Conservation (phyloP, 345 rosid species). For the Cochlearia excelsa region DNA sequence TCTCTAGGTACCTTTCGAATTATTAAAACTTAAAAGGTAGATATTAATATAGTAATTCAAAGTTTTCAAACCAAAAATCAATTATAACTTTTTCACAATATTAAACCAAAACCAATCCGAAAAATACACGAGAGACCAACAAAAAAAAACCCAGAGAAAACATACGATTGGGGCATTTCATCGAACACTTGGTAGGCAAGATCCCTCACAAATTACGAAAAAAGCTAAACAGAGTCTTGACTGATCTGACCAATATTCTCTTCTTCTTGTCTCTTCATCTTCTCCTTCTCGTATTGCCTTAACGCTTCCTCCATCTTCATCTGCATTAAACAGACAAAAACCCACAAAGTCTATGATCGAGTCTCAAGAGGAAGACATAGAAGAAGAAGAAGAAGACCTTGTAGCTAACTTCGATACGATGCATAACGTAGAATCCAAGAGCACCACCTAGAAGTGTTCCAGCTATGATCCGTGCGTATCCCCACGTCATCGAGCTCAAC, state of each 20-base stretch:
- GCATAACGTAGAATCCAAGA: conserved; percentile 88
- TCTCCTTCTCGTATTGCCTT: conserved; percentile 59
- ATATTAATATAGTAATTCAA: no score
- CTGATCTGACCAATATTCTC: conserved; percentile 23
- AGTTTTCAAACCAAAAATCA: no score
- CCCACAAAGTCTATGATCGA: conserved; percentile 1
- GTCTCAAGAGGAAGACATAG: no score
- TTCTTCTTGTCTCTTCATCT: conserved; percentile 43
- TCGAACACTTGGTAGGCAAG: conserved; percentile 34
- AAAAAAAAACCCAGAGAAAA: neutral
- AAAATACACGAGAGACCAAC: no score
- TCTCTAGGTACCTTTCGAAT: no score
- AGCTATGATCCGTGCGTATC: conserved; percentile 61
- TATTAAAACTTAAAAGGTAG: no score
- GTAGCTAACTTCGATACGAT: conserved; percentile 67
- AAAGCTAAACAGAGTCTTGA: conserved; percentile 12
- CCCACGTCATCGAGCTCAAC: conserved; percentile 61
- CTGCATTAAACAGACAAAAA: conserved; percentile 35
- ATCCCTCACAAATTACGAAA: no score
- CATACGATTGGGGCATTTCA: conserved; percentile 21
- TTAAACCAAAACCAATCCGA: neutral
- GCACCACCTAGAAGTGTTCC: conserved; percentile 78
- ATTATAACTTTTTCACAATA: no score
- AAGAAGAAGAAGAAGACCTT: conserved; percentile 37
- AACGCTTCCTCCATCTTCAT: conserved; percentile 77